These are phyloP conservation scores for Lachnellula hyalina DNA, from an alignment of 2,329 filamentous ascomycete species.

Conservation along the genomic window DNA sequence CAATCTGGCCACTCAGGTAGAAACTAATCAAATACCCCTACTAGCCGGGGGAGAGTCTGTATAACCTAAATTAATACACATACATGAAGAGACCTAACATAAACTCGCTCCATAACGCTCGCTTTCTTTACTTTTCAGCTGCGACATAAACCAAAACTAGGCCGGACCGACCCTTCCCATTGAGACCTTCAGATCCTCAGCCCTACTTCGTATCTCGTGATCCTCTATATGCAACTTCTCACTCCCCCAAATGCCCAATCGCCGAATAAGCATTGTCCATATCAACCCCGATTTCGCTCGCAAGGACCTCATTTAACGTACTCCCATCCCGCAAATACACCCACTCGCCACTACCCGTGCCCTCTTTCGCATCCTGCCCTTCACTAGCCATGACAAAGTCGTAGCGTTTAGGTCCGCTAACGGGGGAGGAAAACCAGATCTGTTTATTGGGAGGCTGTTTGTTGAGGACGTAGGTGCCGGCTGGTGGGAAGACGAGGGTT, in stretches of 20 bases:
- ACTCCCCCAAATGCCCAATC: constrained; percentile 5
- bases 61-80: no score
- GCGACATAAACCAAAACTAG: no score
- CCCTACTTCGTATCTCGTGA: neutral
- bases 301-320: constrained; percentile 66
- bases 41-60: no score
- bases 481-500: constrained; percentile 61
- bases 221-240: neutral
- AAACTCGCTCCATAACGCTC: no score
- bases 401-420: constrained; percentile 88
- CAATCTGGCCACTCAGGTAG: no score
- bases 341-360: constrained; percentile 70
- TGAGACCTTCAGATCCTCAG: no score
- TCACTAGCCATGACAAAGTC: constrained; percentile 79
- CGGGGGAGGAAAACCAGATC: constrained; percentile 92
- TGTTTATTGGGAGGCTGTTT: constrained; percentile 97
- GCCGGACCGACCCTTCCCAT: no score
- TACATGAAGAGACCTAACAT: no score
- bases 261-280: constrained; percentile 12
- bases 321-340: constrained; percentile 82
- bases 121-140: no score
- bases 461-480: constrained; percentile 90
- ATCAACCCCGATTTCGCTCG: constrained; percentile 69
- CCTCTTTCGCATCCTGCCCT: constrained; percentile 73
- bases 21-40: no score